These are phyloP conservation scores for Pythium volutum DNA, from an alignment of 352 stramenopile species.

Conservation along the genomic window DNA sequence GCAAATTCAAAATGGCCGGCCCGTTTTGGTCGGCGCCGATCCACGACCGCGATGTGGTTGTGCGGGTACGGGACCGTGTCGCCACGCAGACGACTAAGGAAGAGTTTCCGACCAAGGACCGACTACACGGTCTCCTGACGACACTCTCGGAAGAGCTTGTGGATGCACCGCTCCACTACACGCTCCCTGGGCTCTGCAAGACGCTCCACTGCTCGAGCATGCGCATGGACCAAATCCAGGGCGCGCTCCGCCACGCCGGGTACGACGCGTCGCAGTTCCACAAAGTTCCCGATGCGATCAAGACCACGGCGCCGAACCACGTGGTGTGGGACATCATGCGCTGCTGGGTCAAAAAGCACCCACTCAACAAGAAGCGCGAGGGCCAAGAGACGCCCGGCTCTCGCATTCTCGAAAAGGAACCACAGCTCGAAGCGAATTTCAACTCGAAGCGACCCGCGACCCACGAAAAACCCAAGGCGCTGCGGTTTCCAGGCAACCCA, in stretches of 20 bases:
- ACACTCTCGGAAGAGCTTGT: conserved; percentile 94
- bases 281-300: conserved; percentile 97
- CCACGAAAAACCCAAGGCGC: conserved; percentile 87
- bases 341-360: conserved; percentile 95
- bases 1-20: conserved; percentile 92
- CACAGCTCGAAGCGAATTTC: conserved; percentile 84
- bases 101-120: conserved; percentile 91
- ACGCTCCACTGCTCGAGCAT: conserved; percentile 92
- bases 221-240: conserved; percentile 92
- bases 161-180: conserved; percentile 97
- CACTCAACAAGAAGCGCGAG: conserved; percentile 87
- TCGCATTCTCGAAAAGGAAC: conserved; percentile 86
- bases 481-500: conserved; percentile 94
- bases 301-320: conserved; percentile 97
- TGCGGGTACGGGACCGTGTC: conserved; percentile 79
- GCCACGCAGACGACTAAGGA: conserved; percentile 68
- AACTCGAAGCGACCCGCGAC: conserved; percentile 55
- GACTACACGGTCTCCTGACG: conserved; percentile 94
- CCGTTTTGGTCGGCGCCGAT: conserved; percentile 97
- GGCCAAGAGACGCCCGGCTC: conserved; percentile 67
- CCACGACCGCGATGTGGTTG: conserved; percentile 91
- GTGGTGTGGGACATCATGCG: conserved; percentile 98
- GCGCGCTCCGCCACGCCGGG: conserved; percentile 94
- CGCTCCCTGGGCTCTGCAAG: conserved; percentile 91
- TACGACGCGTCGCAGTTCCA: conserved; percentile 98